These are phyloP conservation scores for Penicillium dipodomyicola DNA, from an alignment of 495 filamentous ascomycete species.

Conservation along the genomic window DNA sequence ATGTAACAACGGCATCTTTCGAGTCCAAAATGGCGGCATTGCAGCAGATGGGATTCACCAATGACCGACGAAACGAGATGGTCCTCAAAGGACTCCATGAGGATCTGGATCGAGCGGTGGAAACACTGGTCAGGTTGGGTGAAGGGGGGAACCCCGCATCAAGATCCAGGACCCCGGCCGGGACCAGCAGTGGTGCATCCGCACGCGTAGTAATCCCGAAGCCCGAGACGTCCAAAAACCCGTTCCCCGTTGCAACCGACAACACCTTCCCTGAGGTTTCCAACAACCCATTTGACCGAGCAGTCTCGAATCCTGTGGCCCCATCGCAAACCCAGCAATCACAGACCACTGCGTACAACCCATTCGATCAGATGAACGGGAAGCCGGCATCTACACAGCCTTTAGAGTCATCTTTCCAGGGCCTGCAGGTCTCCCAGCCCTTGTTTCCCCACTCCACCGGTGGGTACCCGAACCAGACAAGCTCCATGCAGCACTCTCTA, in stretches of 20 bases:
- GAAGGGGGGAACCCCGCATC: conserved; percentile 55
- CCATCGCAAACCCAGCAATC: conserved; percentile 20
- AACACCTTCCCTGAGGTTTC: conserved; percentile 7
- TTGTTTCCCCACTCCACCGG: conserved; percentile 85
- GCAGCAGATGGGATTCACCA: conserved; percentile 87
- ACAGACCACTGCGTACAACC: conserved; percentile 51
- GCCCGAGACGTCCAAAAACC: conserved; percentile 26
- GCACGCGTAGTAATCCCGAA: conserved; percentile 11
- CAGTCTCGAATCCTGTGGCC: conserved; percentile 37
- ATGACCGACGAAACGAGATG: conserved; percentile 75
- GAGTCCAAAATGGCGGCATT: conserved; percentile 72
- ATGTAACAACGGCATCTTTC: conserved; percentile 55
- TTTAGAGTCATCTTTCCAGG: conserved; percentile 68
- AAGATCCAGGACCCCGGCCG: conserved; percentile 38
- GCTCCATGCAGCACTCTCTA: conserved; percentile 42
- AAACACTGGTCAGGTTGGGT: conserved; percentile 76
- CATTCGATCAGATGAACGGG: conserved; percentile 57
- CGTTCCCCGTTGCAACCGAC: neutral
- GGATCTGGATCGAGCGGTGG: conserved; percentile 79
- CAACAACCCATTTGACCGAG: conserved; percentile 52
- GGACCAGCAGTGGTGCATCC: conserved; percentile 25
- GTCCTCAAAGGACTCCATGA: conserved; percentile 78
- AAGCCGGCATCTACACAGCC: conserved; percentile 52
- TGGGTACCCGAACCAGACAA: conserved; percentile 60
- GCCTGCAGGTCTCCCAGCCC: conserved; percentile 65